Evolutionary conservation across 352 stramenopile species (phyloP).

Genomic region (Phytophthora kernoviae): DNA sequence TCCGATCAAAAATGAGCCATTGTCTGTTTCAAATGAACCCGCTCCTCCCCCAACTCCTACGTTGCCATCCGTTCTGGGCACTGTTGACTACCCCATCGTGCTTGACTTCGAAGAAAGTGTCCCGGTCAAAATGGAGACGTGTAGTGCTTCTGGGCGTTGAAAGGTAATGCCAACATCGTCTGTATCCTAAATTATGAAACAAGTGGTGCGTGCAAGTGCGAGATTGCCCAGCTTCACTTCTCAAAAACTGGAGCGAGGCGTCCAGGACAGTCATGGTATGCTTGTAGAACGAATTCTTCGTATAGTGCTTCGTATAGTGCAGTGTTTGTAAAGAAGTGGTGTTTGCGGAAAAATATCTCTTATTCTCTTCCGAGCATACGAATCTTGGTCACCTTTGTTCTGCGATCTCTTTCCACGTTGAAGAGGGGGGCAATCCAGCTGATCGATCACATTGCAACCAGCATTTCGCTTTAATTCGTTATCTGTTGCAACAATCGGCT

Average conservation of each 20-base stretch:
- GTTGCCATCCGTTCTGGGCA: neutral
- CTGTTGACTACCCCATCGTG: neutral
- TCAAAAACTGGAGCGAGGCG: too few species aligned
- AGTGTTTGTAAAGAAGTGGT: too few species aligned
- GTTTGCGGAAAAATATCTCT: too few species aligned
- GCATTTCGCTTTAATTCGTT: neutral
- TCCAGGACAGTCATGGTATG: too few species aligned
- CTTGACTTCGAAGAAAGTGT: neutral
- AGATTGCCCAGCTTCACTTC: too few species aligned
- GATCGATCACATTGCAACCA: neutral
- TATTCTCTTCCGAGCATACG: too few species aligned
- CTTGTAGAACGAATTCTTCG: too few species aligned
- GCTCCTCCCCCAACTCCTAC: neutral
- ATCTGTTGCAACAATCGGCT: slow-evolving; percentile 5
- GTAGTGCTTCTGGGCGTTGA: neutral
- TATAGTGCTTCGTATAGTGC: too few species aligned
- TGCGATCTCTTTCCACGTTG: too few species aligned
- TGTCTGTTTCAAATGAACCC: neutral
- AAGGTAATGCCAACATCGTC: neutral
- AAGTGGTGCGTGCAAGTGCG: too few species aligned
- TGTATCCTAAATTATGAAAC: neutral
- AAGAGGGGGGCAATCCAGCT: too few species aligned
- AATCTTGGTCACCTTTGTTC: too few species aligned
- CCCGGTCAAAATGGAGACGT: neutral
- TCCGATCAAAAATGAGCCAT: neutral